Evolutionary conservation across 495 filamentous ascomycete species (phyloP).

Genomic region (Neurospora sp.): DNA sequence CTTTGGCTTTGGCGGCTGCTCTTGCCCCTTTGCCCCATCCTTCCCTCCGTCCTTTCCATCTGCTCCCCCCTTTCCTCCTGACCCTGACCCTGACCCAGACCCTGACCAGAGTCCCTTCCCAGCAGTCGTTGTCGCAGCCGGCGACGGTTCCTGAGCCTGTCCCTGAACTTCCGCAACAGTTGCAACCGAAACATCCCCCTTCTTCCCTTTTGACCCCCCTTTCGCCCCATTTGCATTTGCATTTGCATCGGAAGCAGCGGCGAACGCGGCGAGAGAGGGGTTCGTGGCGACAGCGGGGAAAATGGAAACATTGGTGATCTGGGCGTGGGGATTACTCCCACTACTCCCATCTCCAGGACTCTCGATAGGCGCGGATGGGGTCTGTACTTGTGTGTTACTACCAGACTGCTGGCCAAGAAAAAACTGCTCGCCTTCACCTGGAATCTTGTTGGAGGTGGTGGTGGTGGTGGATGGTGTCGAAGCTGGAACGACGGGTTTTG

Average conservation of each 20-base stretch:
- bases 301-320: neutral
- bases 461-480: neutral
- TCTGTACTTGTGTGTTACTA: neutral
- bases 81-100: neutral
- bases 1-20: neutral
- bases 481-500: neutral
- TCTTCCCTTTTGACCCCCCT: neutral
- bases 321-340: neutral
- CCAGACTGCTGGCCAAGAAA: neutral
- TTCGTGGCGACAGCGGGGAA: neutral
- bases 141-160: neutral
- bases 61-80: neutral
- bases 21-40: neutral
- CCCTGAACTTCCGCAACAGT: neutral
- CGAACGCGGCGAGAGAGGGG: neutral
- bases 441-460: neutral
- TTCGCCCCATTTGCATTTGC: neutral
- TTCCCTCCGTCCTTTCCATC: neutral
- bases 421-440: neutral
- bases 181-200: neutral
- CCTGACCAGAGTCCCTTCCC: neutral
- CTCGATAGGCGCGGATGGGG: neutral
- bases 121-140: neutral
- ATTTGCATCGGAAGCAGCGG: neutral
- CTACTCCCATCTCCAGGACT: neutral